These are phyloP conservation scores for Leavenworthia alabamica DNA, from an alignment of 345 rosid species.

Conservation along the genomic window DNA sequence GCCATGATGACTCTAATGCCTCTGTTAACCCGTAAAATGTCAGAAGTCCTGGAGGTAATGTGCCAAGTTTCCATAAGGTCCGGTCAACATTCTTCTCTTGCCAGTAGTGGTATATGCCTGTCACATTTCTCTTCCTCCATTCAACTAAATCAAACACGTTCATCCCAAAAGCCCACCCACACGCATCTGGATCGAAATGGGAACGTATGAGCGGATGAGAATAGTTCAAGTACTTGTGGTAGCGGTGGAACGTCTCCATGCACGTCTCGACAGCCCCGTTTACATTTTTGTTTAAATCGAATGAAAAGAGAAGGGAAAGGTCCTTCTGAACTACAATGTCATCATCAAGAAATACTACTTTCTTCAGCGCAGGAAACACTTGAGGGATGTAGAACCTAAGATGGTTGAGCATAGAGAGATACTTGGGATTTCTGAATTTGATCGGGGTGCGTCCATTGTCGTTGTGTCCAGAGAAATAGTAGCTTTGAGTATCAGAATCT, in stretches of 20 bases:
- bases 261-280: constrained; percentile 98
- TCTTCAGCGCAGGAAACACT: constrained; percentile 74
- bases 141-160: constrained; percentile 77
- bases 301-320: constrained; percentile 55
- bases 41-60: constrained; percentile 80
- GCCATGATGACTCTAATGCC: constrained; percentile 79
- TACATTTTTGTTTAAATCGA: constrained; percentile 67
- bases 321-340: constrained; percentile 83
- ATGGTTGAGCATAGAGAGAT: constrained; percentile 88
- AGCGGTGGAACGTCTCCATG: constrained; percentile 93
- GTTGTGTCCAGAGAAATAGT: constrained; percentile 76
- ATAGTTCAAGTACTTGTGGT: constrained; percentile 75
- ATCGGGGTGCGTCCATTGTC: constrained; percentile 69
- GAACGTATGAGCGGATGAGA: constrained; percentile 83
- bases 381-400: constrained; percentile 85
- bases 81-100: constrained; percentile 82
- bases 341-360: constrained; percentile 82
- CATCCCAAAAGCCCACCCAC: constrained; percentile 99
- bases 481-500: constrained; percentile 83
- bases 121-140: constrained; percentile 89
- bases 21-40: constrained; percentile 87
- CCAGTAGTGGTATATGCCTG: constrained; percentile 88
- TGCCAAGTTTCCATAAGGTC: constrained; percentile 89
- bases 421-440: constrained; percentile 88
- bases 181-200: constrained; percentile 92